Percentiles rank a stretch among this genome's conserved stretches.
Conservation (phyloP, 2,329 filamentous ascomycete species). For the Aspergillus udagawae region DNA sequence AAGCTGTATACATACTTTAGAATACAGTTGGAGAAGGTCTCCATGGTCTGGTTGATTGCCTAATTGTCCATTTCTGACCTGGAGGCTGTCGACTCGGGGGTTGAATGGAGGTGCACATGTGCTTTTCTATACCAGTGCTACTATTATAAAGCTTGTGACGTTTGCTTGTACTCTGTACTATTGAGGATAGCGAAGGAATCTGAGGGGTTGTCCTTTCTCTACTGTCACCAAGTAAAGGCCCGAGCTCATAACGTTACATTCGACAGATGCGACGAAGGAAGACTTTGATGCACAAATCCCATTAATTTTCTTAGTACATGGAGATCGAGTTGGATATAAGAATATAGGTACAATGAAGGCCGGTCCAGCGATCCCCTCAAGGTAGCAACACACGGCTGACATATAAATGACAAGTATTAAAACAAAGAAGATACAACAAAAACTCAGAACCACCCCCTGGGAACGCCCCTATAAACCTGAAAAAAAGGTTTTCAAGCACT, state of each 20-base stretch:
- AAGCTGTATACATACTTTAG: slow-evolving; percentile 40
- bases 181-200: slow-evolving; percentile 16
- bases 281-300: slow-evolving; percentile 1
- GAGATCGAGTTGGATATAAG: slow-evolving; percentile 12
- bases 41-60: slow-evolving; percentile 20
- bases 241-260: neutral
- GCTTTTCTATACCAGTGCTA: slow-evolving; percentile 24
- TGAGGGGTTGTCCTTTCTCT: slow-evolving; percentile 6
- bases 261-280: neutral
- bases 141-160: slow-evolving; percentile 18
- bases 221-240: neutral
- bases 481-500: slow-evolving; percentile 7
- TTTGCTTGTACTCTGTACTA: slow-evolving; percentile 20
- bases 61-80: slow-evolving; percentile 16
- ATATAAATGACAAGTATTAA: slow-evolving; percentile 3
- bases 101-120: slow-evolving; percentile 18
- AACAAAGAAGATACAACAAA: slow-evolving; percentile 2
- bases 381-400: slow-evolving; percentile 9
- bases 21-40: slow-evolving; percentile 28
- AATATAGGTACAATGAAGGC: slow-evolving; percentile 29
- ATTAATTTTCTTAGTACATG: slow-evolving; percentile 2
- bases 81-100: slow-evolving; percentile 8
- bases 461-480: slow-evolving; percentile 17
- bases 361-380: slow-evolving; percentile 14
- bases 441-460: slow-evolving; percentile 4